Evolutionary conservation across 495 filamentous ascomycete species (phyloP), one percentile per base, ranked within the genome.

Genomic region (Xylaria palmicola): DNA sequence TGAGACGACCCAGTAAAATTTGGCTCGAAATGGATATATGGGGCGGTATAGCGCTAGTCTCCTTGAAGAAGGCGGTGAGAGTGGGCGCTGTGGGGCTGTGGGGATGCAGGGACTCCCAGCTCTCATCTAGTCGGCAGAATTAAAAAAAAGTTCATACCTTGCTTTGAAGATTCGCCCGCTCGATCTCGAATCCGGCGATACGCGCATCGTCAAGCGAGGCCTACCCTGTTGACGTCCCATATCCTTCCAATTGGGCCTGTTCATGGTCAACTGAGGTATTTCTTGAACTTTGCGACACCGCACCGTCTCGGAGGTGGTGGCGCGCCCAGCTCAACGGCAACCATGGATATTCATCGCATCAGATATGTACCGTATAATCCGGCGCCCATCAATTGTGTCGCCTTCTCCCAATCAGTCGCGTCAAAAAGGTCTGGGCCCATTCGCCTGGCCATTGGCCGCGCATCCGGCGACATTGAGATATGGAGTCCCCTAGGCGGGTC

Each of bases 381-480:
- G 3, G 90, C 93, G 39, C 89, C 92, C 27, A 97, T 99, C 71
- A 97, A 95, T 76, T 87, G 91, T 41, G 83, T 97, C 67, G 91
- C 92, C 57, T 98, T 99, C 74, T 96, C 95, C 0, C 91, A 97
- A 68, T 79, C 88, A 10, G 84, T 85, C 12, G 83, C 84, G 9
- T 80, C 81, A 52, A 81, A 81, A 26, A 88, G 81, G 62, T 79
- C 70, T 15, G 65, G 74, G 26, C 75, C 77, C 52, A 76, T 80
- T n/a, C 85, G 92, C 62, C 84, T 98, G 19, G 95, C 94, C 12
- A 83, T 99, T 65, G 94, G 94, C 51, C 88, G 94, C 62, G 88
- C 91, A 44, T 97, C 97, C 72, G 94, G 94, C 67, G 91, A 96
- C 68, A 94, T 99, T 65, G 94, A 98, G 76, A 92, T 99, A 61